These are phyloP conservation scores for Dothistroma pini DNA, from an alignment of 2,329 filamentous ascomycete genomes.

Conservation along the genomic window DNA sequence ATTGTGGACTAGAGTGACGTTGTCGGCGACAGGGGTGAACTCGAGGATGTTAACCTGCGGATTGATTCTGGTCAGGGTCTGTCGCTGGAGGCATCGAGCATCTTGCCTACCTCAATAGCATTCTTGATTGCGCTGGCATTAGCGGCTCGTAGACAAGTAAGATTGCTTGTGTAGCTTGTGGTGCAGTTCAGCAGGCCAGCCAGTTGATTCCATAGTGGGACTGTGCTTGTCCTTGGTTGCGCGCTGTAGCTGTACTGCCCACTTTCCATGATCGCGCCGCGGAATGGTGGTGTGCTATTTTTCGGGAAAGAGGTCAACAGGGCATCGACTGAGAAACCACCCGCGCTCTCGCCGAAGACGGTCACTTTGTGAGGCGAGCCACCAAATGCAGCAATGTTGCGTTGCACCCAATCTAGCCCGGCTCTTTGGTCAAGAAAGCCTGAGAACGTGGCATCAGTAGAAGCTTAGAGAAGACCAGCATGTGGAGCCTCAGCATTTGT, in stretches of 20 bases:
- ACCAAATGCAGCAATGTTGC: conserved; percentile 37
- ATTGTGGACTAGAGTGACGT: conserved; percentile 32
- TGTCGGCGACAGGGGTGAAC: conserved; percentile 35
- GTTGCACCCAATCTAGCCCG: conserved; percentile 38
- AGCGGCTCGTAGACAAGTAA: conserved; percentile 33
- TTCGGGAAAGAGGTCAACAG: conserved; percentile 32
- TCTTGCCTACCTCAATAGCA: conserved; percentile 28
- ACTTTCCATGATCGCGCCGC: conserved; percentile 34
- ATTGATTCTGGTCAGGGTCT: neutral
- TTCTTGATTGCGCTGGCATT: conserved; percentile 32
- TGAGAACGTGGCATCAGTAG: neutral
- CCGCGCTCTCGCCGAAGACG: conserved; percentile 37
- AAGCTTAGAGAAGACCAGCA: too few relatives aligned
- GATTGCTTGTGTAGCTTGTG: conserved; percentile 24
- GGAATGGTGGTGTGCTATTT: conserved; percentile 31
- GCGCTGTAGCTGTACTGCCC: conserved; percentile 31
- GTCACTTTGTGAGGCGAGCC: conserved; percentile 38
- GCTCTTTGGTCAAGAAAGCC: conserved; percentile 39
- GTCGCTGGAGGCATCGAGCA: neutral
- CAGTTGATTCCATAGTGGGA: conserved; percentile 27
- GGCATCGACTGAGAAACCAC: conserved; percentile 33
- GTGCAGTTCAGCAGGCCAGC: conserved; percentile 29
- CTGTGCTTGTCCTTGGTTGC: conserved; percentile 15
- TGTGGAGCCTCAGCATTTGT: neutral
- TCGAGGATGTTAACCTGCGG: conserved; percentile 21